A percentile compares a stretch with the other conserved stretches of the same genome.
Conservation (phyloP, 257 asterid genomes). For the Solanum verrucosum region DNA sequence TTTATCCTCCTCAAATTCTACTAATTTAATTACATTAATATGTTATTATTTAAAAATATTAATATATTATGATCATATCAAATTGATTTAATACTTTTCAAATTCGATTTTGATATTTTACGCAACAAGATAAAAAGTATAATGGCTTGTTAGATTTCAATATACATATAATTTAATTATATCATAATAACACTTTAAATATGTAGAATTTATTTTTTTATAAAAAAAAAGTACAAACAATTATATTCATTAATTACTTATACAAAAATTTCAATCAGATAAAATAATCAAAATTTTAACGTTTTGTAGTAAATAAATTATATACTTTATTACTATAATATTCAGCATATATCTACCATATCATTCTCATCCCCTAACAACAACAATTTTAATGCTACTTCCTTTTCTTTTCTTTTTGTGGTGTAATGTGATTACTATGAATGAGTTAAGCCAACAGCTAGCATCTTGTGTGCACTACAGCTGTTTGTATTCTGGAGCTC, state of each 20-base stretch:
- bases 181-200: too few relatives aligned
- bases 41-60: neutral
- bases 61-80: neutral
- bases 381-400: neutral
- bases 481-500: constrained; percentile 2
- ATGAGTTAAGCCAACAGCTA: neutral
- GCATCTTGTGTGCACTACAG: neutral
- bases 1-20: too few relatives aligned
- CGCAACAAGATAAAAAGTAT: too few relatives aligned
- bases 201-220: neutral
- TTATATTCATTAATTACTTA: neutral
- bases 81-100: neutral
- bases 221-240: neutral
- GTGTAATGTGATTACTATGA: neutral
- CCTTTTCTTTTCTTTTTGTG: neutral
- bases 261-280: neutral
- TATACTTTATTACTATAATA: too few relatives aligned
- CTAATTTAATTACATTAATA: too few relatives aligned
- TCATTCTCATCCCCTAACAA: neutral
- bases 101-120: neutral
- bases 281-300: neutral
- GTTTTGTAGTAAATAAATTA: neutral
- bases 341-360: neutral
- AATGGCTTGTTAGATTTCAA: too few relatives aligned
- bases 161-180: too few relatives aligned